Evolutionary conservation across 2,329 filamentous ascomycete species (phyloP), one percentile per base, ranked within the genome.

Genomic region (Meredithiella fracta): DNA sequence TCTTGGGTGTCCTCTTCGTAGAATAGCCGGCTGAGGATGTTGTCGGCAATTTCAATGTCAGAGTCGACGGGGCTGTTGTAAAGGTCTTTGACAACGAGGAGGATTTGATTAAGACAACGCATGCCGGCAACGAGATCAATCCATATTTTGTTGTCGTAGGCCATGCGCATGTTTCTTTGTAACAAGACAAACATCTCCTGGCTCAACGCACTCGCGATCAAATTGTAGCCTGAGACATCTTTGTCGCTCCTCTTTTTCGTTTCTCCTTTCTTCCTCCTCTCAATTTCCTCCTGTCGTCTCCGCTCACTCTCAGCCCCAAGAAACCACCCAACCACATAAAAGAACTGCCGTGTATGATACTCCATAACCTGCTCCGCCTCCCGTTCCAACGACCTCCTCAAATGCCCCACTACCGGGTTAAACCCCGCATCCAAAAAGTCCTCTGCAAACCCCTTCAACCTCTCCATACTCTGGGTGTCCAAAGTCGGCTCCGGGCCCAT

Each of bases 11-110:
- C 80, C 65, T 97, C 89, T 68, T 98, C 92, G 69, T 98, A 98
- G 67, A 98, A 98, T n/a, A 98, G 87, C 59, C 91, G 86, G 63
- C 85, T 94, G 54, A 95, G 80, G 11, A 94, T 96, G 62, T 98
- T 98, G 66, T 98, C 91, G 0, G 92, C 91, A 66, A 98, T 97
- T 63, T 97, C 92, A 65, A 94, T 85, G 62, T 98, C 87, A n/a
- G 96, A 90, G 60, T 96, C 90, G 29, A 86, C 77, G 0, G 79
- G 76, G 1, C 87, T 92, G 50, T 85, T 80, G 1, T 82, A 75
- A 90, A 98, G 97, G 59, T 94, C 87, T 63, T 95, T 89, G 1
- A 97, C 85, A 0, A 90, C 95, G 25, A 95, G 75, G 20, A 95
- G 73, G 61, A 97, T 92, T 65, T 97, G 90, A 0, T 90, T 97